phyloP scores from a whole-genome alignment of 352 stramenopile species.

The Pythium phragmiticola region DNA sequence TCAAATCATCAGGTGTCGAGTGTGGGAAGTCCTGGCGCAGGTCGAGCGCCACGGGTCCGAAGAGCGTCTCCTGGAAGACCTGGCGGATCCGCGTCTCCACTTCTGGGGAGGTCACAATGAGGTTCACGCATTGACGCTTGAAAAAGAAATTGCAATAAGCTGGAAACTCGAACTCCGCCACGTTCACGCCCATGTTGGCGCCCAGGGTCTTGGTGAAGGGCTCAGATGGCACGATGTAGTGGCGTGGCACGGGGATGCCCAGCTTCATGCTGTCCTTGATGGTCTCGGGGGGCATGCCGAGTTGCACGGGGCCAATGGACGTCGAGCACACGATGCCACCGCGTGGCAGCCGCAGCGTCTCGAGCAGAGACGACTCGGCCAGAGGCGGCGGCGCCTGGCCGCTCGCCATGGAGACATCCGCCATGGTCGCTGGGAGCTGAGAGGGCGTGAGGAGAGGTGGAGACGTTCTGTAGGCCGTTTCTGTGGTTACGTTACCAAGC shows the following conservation, averaged over 20 bases:
- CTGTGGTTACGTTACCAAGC: conserved; percentile 15
- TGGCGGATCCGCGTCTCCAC: conserved; percentile 80
- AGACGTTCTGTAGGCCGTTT: conserved; percentile 4
- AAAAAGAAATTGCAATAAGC: conserved; percentile 98
- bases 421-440: conserved; percentile 2
- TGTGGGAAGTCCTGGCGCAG: conserved; percentile 74
- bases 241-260: conserved; percentile 89
- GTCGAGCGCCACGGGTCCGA: conserved; percentile 74
- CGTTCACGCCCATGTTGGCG: conserved; percentile 93
- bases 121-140: conserved; percentile 83
- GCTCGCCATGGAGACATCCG: conserved; percentile 3
- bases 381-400: neutral
- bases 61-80: conserved; percentile 90
- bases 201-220: conserved; percentile 94
- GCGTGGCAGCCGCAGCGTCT: conserved; percentile 70
- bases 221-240: conserved; percentile 95
- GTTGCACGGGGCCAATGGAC: conserved; percentile 76
- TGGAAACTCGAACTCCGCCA: conserved; percentile 97
- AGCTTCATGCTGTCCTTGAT: conserved; percentile 97
- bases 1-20: conserved; percentile 46
- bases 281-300: conserved; percentile 96
- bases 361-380: conserved; percentile 35
- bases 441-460: neutral
- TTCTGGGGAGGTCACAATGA: conserved; percentile 78
- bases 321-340: conserved; percentile 77